A percentile compares a stretch with the other conserved stretches of the same genome.
These are phyloP conservation scores for Hypomontagnella monticulosa DNA, from an alignment of 495 filamentous ascomycete species.

Conservation along the genomic window DNA sequence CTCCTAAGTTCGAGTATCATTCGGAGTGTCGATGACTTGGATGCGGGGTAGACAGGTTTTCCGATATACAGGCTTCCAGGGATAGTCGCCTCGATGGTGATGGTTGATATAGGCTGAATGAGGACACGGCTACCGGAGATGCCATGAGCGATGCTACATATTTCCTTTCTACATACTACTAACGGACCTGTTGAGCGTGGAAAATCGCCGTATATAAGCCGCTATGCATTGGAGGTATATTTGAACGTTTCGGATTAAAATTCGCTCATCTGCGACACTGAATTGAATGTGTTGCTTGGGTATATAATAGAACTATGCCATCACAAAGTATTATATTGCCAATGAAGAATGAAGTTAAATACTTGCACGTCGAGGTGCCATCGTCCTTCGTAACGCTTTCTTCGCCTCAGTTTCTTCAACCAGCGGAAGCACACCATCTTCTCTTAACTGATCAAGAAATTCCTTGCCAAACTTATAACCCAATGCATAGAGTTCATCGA, in stretches of 20 bases:
- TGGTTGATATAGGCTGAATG: constrained; percentile 36
- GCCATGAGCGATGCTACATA: too few relatives aligned
- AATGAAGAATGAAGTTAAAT: constrained; percentile 60
- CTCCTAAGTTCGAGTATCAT: not conserved
- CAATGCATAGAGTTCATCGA: constrained; percentile 93
- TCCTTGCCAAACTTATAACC: constrained; percentile 87
- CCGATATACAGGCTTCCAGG: constrained; percentile 5
- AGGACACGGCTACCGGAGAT: not conserved
- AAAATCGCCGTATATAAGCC: too few relatives aligned
- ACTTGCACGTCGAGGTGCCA: constrained; percentile 92
- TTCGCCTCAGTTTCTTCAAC: constrained; percentile 83
- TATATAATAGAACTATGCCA: not conserved
- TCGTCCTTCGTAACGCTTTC: constrained; percentile 86
- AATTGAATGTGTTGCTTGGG: not conserved
- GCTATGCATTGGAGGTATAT: too few relatives aligned
- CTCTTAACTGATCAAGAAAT: constrained; percentile 76
- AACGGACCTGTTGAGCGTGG: too few relatives aligned
- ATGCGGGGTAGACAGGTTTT: constrained; percentile 14
- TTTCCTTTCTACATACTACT: too few relatives aligned
- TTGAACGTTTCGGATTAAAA: too few relatives aligned
- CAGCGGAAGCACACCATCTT: constrained; percentile 75
- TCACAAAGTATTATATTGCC: constrained; percentile 1
- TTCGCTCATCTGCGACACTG: not conserved
- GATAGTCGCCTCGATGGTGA: constrained; percentile 11
- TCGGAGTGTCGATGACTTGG: not conserved